Percentiles rank a stretch among this genome's conserved stretches.
Conservation (phyloP, 2,329 filamentous ascomycete species). For the Clarireedia monteithiana region DNA sequence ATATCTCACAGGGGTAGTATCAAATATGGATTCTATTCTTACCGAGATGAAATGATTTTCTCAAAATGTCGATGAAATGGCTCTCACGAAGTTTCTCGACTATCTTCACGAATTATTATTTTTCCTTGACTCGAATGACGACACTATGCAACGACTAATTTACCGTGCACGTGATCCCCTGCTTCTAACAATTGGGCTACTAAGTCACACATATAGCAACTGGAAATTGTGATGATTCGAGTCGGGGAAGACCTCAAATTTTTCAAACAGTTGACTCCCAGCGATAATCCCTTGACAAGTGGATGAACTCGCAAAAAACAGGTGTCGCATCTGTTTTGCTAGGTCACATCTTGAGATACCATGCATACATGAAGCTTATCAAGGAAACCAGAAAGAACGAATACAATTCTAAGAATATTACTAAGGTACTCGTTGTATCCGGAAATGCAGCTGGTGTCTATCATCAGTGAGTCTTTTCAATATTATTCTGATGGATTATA, state of each 20-base stretch:
- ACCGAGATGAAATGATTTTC: too few species aligned
- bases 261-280: background rate
- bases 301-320: background rate
- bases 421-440: background rate
- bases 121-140: background rate
- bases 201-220: background rate
- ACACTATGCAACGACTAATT: background rate
- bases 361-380: background rate
- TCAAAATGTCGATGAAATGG: too few species aligned
- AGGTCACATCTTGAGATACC: background rate
- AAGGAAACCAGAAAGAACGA: background rate
- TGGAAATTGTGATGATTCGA: background rate
- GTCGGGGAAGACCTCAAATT: background rate
- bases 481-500: too few species aligned
- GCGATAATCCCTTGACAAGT: background rate
- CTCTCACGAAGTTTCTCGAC: background rate
- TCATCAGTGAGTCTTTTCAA: background rate
- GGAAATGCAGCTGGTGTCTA: background rate
- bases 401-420: background rate
- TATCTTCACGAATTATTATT: background rate
- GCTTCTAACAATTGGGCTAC: too few species aligned
- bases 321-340: background rate
- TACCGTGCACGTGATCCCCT: background rate
- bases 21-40: too few species aligned
- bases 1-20: too few species aligned